phyloP scores from a whole-genome alignment of 345 rosid species.

The Aegle marmelos region DNA sequence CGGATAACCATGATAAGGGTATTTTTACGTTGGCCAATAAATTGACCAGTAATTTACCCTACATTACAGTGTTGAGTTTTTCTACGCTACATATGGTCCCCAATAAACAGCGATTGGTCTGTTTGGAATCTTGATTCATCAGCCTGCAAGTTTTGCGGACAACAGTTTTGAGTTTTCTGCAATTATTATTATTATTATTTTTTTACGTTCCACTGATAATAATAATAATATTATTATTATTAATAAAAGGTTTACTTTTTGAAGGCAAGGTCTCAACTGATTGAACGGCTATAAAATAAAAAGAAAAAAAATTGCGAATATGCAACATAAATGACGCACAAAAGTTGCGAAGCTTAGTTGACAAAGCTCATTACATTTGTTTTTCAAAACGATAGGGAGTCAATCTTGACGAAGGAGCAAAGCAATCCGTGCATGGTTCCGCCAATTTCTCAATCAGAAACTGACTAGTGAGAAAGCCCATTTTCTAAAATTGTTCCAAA shows the following conservation, averaged over 20 bases:
- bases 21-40: too few species aligned
- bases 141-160: not conserved
- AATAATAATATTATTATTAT: too few species aligned
- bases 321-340: not conserved
- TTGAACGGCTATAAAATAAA: not conserved
- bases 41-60: too few species aligned
- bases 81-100: not conserved
- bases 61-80: too few species aligned
- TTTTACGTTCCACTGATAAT: too few species aligned
- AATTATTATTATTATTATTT: too few species aligned
- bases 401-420: too few species aligned
- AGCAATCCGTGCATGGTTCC: not conserved
- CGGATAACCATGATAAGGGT: too few species aligned
- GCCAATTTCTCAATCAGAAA: not conserved
- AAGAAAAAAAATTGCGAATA: not conserved
- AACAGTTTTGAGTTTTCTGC: too few species aligned
- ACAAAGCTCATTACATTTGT: not conserved
- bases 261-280: not conserved
- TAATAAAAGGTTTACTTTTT: not conserved
- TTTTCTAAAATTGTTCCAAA: too few species aligned
- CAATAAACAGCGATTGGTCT: not conserved
- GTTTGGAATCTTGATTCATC: not conserved
- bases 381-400: too few species aligned
- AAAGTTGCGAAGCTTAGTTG: not conserved
- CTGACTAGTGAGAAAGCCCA: not conserved